Percentiles rank a stretch among this genome's conserved stretches.
Conservation (phyloP, 345 rosid genomes). For the Streptanthus diversifolius region DNA sequence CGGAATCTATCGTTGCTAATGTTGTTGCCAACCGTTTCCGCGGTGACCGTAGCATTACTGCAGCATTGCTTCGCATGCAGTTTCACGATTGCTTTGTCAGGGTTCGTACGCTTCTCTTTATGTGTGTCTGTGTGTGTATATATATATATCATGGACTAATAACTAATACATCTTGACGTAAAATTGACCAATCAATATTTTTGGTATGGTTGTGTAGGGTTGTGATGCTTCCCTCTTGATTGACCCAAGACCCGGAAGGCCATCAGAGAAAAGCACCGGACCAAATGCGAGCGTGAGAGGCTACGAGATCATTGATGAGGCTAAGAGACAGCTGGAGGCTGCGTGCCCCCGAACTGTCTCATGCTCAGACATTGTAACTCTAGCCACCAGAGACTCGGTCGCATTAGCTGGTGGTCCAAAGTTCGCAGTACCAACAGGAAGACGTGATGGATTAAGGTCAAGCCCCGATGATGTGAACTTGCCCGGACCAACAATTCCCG, state of each 20-base stretch:
- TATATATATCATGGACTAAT: neutral
- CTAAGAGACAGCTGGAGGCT: conserved; percentile 31
- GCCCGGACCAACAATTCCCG: conserved; percentile 54
- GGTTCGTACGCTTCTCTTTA: conserved; percentile 34
- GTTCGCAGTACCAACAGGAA: conserved; percentile 50
- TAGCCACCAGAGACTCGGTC: conserved; percentile 62
- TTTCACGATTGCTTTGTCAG: conserved; percentile 81
- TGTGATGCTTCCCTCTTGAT: conserved; percentile 39
- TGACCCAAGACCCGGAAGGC: conserved; percentile 33
- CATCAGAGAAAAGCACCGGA: conserved; percentile 37
- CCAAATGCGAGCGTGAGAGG: conserved; percentile 37
- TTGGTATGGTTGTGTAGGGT: conserved; percentile 22
- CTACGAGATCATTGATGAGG: conserved; percentile 36
- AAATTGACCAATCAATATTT: neutral
- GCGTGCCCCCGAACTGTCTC: conserved; percentile 31
- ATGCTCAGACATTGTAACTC: conserved; percentile 40
- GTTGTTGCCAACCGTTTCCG: conserved; percentile 43
- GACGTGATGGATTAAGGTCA: conserved; percentile 60
- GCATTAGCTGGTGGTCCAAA: conserved; percentile 54
- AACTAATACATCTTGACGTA: neutral
- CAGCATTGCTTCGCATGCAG: conserved; percentile 81
- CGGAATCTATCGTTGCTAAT: conserved; percentile 50
- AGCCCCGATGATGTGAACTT: conserved; percentile 45
- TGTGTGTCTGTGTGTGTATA: neutral
- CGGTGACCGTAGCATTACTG: conserved; percentile 42